Evolutionary conservation across 805 yeast genomes (phyloP), one percentile per base, ranked within the genome.

Genomic region (Wickerhamiella occidentalis): DNA sequence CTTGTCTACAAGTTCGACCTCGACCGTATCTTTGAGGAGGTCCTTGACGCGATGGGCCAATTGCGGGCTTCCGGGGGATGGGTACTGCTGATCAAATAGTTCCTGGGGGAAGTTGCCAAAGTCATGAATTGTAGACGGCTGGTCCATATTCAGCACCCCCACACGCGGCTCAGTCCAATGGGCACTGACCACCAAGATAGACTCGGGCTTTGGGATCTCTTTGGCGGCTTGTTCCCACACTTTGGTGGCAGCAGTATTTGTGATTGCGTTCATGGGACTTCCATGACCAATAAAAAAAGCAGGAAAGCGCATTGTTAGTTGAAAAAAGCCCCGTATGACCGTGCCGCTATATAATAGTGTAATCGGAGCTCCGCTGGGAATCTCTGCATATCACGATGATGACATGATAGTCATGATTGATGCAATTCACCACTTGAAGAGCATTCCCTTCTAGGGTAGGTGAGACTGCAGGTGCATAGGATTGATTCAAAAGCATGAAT

Each of bases 111-210:
- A 52, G 8, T 38, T 19, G n/a, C 54, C 54, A 47, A 55, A 57
- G 33, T 57, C 60, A 36, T 57, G 58, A 26, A 57, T 57, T 3
- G 57, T 54, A 3, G n/a, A 40, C 6, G 60, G 60, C 17, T 30
- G 15, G 23, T 40, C 40, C 38, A 50, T 52, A 3, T 51, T 50
- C 15, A 56, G 51, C 9, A 57, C 54, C n/a, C 43, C 38, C 15
- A 50, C 26, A 9, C 50, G 47, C 4, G 48, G 37, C 6, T 51
- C 50, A 43, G 28, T 54, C 60, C 60, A 57, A 40, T 57, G 60
- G 18, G 60, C 60, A 19, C 56, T 52, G 28, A 57, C 45, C 1
- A 54, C 54, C 19, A 57, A 30, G 41, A 57, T 56, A 11, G 58
- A 53, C 25, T 53, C 49, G 23, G 60, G 60, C 13, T 46, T 37